Base-by-base conservation (phyloP, 2,329 filamentous ascomycete species). In the Gliomastix tumulicola region DNA sequence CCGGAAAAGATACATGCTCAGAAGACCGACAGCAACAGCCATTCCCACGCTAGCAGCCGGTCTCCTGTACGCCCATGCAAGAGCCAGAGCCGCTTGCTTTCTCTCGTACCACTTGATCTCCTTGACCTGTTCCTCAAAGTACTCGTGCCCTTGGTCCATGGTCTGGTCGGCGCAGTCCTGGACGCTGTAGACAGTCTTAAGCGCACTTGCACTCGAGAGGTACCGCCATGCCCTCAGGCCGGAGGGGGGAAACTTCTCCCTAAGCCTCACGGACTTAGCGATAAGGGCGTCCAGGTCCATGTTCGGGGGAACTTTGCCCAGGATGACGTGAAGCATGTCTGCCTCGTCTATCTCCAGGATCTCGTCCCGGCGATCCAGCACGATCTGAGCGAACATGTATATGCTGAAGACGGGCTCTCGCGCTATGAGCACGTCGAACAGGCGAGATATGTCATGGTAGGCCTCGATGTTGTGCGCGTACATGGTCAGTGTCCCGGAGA, bases 381-480 rank as follows among this genome's bases (percentile, higher is more conserved):
- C 80, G 43, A 95, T 89, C 54, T 87, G 84, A 2, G 88, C 88
- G 60, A 95, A 97, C 37, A 97, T 72, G 59, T 98, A 98, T 36
- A 97, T 74, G 15, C 82, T 82, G 51, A 95, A 88, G 27, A 85
- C 83, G n/a, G 89, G 87, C 57, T 94, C 87, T 34, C 77, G 78
- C 4, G 90, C 87, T 6, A 98, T 71, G 33, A 98, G 74, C 37
- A 90, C 89, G 62, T 98, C 92, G 57, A 96, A 98, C 2, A 98
- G 67, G 18, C 92, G 79, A 22, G 88, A 78, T 52, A 98, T 97
- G 47, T 90, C 84, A 44, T 77, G 76, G 56, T 95, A 96, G 30
- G 83, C 80, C 59, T 92, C 82, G 42, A 98, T 88, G 56, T 97
- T 90, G 62, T 98, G 92, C 15, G 92, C 88, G 59, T 96, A 98